Conservation (phyloP, 495 filamentous ascomycete species). For the Aspergillus kassunensis region DNA sequence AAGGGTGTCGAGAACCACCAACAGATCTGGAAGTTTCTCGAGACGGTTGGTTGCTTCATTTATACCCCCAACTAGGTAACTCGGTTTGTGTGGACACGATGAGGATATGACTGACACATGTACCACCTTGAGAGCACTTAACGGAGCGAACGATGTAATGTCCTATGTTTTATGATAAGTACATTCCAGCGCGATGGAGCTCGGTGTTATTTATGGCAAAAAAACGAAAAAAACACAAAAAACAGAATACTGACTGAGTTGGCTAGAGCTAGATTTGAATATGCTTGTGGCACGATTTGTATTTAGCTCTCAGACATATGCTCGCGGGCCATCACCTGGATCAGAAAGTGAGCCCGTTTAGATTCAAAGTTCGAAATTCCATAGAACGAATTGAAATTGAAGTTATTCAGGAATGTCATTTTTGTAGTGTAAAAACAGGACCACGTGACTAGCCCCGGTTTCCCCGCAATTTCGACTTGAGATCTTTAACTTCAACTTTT, state of each 20-base stretch:
- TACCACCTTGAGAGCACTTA: too few relatives aligned
- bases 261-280: not conserved
- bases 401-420: too few relatives aligned
- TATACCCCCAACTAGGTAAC: constrained; percentile 16
- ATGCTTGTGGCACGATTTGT: not conserved
- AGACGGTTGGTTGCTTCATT: constrained; percentile 28
- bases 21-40: constrained; percentile 34
- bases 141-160: not conserved
- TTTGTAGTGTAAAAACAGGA: too few relatives aligned
- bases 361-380: too few relatives aligned
- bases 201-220: too few relatives aligned
- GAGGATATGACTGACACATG: too few relatives aligned
- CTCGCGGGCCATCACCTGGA: not conserved
- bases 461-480: too few relatives aligned
- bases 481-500: too few relatives aligned
- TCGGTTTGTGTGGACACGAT: not conserved
- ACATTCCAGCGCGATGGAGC: too few relatives aligned
- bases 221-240: not conserved
- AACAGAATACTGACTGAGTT: not conserved
- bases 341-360: too few relatives aligned
- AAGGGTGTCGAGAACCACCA: constrained; percentile 25
- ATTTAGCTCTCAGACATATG: not conserved
- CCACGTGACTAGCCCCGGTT: too few relatives aligned
- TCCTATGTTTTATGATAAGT: not conserved
- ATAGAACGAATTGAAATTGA: too few relatives aligned